These are phyloP conservation scores for Paratinospora sagittata DNA, from an alignment of 164 flowering plant genomes.

Conservation along the genomic window DNA sequence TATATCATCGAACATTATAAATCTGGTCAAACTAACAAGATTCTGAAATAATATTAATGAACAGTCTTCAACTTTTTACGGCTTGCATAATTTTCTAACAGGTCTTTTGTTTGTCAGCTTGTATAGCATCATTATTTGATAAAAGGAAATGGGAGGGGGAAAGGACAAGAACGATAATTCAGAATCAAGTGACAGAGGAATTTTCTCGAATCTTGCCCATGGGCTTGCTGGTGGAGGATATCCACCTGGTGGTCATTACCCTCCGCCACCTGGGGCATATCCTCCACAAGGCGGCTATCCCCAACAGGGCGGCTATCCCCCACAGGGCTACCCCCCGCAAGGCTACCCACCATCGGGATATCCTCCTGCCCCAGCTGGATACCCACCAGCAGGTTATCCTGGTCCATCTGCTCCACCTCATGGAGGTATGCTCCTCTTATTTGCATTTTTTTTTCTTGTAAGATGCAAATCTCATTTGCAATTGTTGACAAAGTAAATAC, in stretches of 20 bases:
- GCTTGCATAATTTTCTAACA: not conserved
- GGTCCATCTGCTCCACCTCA: slow-evolving; percentile 28
- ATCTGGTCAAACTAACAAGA: too few species aligned
- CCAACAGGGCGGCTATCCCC: slow-evolving; percentile 34
- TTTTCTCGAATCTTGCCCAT: slow-evolving; percentile 34
- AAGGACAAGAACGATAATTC: slow-evolving; percentile 34
- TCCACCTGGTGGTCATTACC: slow-evolving; percentile 17
- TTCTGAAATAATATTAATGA: not conserved
- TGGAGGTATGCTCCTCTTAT: slow-evolving; percentile 19
- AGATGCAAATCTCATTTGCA: too few species aligned
- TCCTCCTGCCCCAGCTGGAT: slow-evolving; percentile 22
- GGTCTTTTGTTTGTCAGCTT: not conserved
- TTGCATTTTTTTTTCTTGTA: too few species aligned
- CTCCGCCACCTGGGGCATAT: slow-evolving; percentile 33
- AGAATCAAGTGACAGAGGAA: slow-evolving; percentile 33
- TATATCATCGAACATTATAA: too few species aligned
- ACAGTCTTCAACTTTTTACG: not conserved
- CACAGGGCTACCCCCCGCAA: slow-evolving; percentile 26
- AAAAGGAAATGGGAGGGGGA: slow-evolving; percentile 46
- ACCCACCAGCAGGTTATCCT: slow-evolving; percentile 37
- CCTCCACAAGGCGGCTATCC: slow-evolving; percentile 34
- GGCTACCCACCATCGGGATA: slow-evolving; percentile 38
- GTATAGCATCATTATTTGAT: slow-evolving; percentile 6
- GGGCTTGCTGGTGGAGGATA: slow-evolving; percentile 28
- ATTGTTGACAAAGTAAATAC: too few species aligned